Evolutionary conservation across 192 early-diverging fungal genomes (phyloP), one percentile per base, ranked within the genome.

Genomic region (Spinellus fusiger): DNA sequence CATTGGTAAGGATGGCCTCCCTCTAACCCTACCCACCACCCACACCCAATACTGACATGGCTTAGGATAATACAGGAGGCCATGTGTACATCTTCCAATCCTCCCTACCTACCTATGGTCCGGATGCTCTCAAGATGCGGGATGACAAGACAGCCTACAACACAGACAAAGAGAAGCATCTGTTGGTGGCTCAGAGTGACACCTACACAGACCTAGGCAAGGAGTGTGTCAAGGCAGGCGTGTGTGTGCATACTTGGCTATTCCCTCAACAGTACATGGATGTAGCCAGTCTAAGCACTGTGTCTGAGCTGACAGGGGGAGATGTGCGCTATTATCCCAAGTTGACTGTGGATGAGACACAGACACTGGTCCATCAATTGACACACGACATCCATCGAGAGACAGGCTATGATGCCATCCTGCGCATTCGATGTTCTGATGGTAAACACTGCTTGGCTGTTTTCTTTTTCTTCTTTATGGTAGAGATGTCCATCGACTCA

Each of bases 201-300:
- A 89, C 88, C 59, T 98, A 95, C 80, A 89, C 73, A 50, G 87
- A 93, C 50, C 73, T 94, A 61, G 96, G 84, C 1, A 82, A 92
- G 61, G 85, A 94, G 54, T 91, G 88, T 68, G 87, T 92, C 3
- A 81, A 88, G 35, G 66, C 76, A 25, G 95, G 93, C 34, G 78
- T 99, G 31, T 86, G 86, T 56, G 82, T 94, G 61, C 92, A 93
- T 71, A 61, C 93, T 65, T 99, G 90, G 75, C 68, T 96, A 55
- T 96, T 99, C 78, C 92, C 96, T 4, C 73, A 72, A 7, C 79
- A 86, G 5, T 95, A 93, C 66, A 84, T 94, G 49, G 96, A 99
- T 68, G 80, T 95, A 2, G 94, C 96, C 4, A 91, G 93, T 2
- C 48, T 93, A 25, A 87, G 90, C 29, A 69, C 78, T 35, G 68